Base-by-base conservation (phyloP, 306 rosid genomes). In the Leucaena leucocephala region DNA sequence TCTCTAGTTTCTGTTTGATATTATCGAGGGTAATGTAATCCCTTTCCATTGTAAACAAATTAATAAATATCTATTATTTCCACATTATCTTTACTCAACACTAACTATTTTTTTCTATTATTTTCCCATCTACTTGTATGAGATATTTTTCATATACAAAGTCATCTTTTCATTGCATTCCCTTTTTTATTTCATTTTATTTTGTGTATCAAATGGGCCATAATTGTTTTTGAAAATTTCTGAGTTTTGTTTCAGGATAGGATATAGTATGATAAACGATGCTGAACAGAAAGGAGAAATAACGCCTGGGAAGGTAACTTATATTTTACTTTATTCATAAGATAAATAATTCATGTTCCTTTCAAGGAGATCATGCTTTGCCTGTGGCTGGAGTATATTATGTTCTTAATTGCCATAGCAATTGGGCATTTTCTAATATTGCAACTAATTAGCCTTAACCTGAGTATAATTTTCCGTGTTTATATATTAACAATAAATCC, bases 221-320 rank as follows among this genome's bases (percentile, higher is more conserved):
- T 55, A 15, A 14, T 4, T 52, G 7, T 50, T 49, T 6, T 54
- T 42, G 49, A 57, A 33, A 44, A 49, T 77, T 84, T 40, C 55
- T 34, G 22, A 76, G 73, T 78, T 76, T 81, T 55, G 83, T 83
- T 77, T 78, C 98, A 94, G 98, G 88, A 95, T 95, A 68, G 99
- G 99, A 40, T 72, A 83, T 83, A 95, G 97, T 81, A 95, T 95
- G 99, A 90, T 95, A 78, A 21, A 77, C 65, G 98, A 95, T 87
- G 99, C 99, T 57, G 99, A 95, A 85, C 84, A 91, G 86, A 87
- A 74, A 84, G 99, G 99, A 79, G 86, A 68, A 74, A 95, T 95
- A 71, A 86, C 91, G 2, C 98, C 99, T 78, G 98, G 99, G 76
- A 89, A 93, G 99, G 98, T 95, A 88, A 50, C 69, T 21, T 13